phyloP scores from a whole-genome alignment of 1,139 yeast species.

The Hansenula lynferdii region DNA sequence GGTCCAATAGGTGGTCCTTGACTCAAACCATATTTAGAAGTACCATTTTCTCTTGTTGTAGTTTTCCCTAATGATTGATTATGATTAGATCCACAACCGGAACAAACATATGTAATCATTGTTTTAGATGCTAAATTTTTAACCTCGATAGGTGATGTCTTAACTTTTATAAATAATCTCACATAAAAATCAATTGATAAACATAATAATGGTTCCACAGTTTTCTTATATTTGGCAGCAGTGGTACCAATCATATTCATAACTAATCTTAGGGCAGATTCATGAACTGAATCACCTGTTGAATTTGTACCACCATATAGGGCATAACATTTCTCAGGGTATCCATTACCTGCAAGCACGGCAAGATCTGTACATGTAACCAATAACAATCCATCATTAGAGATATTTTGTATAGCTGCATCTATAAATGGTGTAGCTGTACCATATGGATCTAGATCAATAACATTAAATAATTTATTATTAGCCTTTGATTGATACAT shows the following conservation, averaged over 20 bases:
- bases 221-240: conserved; percentile 85
- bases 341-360: conserved; percentile 91
- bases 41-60: conserved; percentile 33
- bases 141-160: conserved; percentile 73
- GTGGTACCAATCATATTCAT: conserved; percentile 69
- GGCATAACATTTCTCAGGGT: conserved; percentile 95
- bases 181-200: conserved; percentile 91
- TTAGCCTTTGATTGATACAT: conserved; percentile 54
- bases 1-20: conserved; percentile 52
- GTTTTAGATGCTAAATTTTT: conserved; percentile 70
- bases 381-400: conserved; percentile 76
- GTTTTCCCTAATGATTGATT: conserved; percentile 73
- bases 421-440: conserved; percentile 95
- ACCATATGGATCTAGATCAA: conserved; percentile 97
- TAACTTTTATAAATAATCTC: conserved; percentile 74
- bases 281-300: conserved; percentile 84
- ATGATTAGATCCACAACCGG: conserved; percentile 75
- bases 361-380: conserved; percentile 97
- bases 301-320: conserved; percentile 90
- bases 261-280: conserved; percentile 84
- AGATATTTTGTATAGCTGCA: conserved; percentile 76
- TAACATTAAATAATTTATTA: conserved; percentile 60
- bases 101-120: conserved; percentile 77
- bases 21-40: conserved; percentile 48
- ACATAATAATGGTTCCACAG: conserved; percentile 81